These are phyloP conservation scores for Lentinula detonsa DNA, from an alignment of 768 basidiomycete genomes.

Conservation along the genomic window DNA sequence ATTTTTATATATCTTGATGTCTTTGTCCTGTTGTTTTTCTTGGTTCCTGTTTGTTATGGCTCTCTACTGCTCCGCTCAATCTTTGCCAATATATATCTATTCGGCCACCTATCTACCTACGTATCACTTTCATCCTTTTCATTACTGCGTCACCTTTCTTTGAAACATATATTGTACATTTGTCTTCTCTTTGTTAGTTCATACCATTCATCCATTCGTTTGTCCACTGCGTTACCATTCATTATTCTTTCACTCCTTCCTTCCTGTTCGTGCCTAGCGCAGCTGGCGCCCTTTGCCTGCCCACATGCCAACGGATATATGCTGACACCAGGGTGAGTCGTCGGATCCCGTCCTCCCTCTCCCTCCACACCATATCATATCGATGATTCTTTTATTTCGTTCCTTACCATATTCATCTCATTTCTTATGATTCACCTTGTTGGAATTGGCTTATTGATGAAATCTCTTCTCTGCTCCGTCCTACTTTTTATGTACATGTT, in stretches of 20 bases:
- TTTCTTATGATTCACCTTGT: background rate
- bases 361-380: background rate
- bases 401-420: background rate
- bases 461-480: background rate
- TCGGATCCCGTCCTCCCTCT: constrained; percentile 1
- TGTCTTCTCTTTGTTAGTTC: background rate
- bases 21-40: background rate
- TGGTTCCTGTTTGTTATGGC: background rate
- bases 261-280: background rate
- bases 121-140: background rate
- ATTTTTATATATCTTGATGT: background rate
- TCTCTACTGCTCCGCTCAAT: background rate
- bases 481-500: background rate
- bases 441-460: background rate
- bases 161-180: background rate
- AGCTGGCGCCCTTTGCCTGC: background rate
- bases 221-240: background rate
- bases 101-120: background rate
- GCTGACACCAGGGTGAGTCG: background rate
- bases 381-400: background rate
- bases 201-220: background rate
- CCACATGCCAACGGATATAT: background rate
- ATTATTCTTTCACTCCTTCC: background rate
- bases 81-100: background rate
- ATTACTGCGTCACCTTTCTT: background rate